Evolutionary conservation across 305 asterid genomes (phyloP).

Genomic region (Rubia balearica): DNA sequence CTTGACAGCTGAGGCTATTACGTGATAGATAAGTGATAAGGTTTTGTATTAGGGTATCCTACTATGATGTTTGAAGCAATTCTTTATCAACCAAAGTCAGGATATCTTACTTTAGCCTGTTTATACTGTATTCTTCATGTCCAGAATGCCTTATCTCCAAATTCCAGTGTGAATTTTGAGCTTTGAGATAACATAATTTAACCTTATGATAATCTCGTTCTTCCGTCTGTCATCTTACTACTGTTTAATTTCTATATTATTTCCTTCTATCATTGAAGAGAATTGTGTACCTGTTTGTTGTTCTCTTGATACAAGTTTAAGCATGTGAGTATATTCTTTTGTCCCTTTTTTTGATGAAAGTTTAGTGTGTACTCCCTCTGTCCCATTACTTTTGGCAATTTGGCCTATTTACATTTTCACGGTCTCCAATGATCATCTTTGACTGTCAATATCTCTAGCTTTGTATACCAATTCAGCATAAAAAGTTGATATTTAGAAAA

Average conservation of each 20-base stretch:
- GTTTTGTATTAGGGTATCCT: not conserved
- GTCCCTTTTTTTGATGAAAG: too few relatives aligned
- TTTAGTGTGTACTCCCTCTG: too few relatives aligned
- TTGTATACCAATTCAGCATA: too few relatives aligned
- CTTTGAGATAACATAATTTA: not conserved
- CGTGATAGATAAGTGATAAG: not conserved
- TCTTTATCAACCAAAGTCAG: not conserved
- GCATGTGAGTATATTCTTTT: too few relatives aligned
- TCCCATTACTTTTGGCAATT: too few relatives aligned
- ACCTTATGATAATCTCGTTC: not conserved
- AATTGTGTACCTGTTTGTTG: not conserved
- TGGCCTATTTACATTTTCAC: too few relatives aligned
- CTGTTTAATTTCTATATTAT: not conserved
- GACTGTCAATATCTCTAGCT: too few relatives aligned
- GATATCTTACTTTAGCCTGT: conserved; percentile 1
- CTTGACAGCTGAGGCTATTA: not conserved
- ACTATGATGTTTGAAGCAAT: not conserved
- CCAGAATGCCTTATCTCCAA: not conserved
- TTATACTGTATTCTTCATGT: not conserved
- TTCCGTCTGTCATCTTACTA: not conserved
- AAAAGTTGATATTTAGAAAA: too few relatives aligned
- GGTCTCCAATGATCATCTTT: too few relatives aligned
- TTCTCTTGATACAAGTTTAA: not conserved
- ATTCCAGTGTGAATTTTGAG: not conserved
- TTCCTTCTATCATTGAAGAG: not conserved